Evolutionary conservation across 2,329 filamentous ascomycete species (phyloP).

Genomic region (Fusarium palustre): DNA sequence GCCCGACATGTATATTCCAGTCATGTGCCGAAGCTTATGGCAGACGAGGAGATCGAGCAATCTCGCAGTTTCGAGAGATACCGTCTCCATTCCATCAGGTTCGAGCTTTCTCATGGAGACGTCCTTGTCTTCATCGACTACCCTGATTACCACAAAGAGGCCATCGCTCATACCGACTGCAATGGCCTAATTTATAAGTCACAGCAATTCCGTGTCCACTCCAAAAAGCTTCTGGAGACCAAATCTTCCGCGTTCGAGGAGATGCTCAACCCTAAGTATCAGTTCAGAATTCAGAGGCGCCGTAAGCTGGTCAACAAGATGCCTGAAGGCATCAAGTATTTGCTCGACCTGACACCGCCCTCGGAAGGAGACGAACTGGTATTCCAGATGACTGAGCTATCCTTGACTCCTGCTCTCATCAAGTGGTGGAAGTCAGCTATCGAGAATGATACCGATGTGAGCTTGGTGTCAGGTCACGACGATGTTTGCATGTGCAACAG

Average conservation of each 20-base stretch:
- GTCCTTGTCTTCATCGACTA: constrained; percentile 60
- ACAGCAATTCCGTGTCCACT: constrained; percentile 58
- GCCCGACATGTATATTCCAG: neutral
- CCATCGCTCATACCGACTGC: constrained; percentile 49
- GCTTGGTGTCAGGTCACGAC: constrained; percentile 56
- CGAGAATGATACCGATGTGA: constrained; percentile 48
- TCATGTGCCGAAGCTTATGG: constrained; percentile 20
- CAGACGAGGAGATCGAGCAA: constrained; percentile 28
- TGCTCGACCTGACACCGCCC: constrained; percentile 73
- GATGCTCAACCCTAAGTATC: constrained; percentile 57
- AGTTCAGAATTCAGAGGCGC: constrained; percentile 55
- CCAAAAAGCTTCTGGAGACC: constrained; percentile 59
- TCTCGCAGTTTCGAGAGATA: constrained; percentile 46
- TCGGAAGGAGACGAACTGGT: constrained; percentile 72
- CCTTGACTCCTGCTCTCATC: constrained; percentile 65
- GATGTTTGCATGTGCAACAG: constrained; percentile 53
- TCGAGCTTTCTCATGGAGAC: constrained; percentile 54
- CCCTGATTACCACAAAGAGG: constrained; percentile 40
- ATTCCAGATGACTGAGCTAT: constrained; percentile 68
- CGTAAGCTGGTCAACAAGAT: constrained; percentile 52
- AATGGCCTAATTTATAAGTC: constrained; percentile 51
- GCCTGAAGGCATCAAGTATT: constrained; percentile 63
- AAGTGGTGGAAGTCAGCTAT: constrained; percentile 62
- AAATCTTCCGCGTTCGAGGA: constrained; percentile 61
- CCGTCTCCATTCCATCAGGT: constrained; percentile 44